Base-by-base conservation (phyloP, 495 filamentous ascomycete species). In the Tuber indicum region DNA sequence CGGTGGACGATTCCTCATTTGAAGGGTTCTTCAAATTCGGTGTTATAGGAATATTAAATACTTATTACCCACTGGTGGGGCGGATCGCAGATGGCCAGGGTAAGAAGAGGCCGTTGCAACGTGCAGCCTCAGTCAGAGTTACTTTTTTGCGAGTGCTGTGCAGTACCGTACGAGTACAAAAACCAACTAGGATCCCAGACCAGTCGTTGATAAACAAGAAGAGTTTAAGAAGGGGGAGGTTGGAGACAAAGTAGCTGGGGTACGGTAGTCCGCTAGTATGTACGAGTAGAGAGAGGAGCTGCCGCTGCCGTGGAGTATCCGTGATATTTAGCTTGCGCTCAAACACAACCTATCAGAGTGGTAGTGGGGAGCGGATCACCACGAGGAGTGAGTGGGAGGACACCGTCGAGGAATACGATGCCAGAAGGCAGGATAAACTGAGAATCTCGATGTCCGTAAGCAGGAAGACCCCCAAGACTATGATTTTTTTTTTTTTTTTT, bases 1-100 rank as follows among this genome's bases (percentile, higher is more conserved):
- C 44, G 69, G 78, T 71, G 80, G 80, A 77, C 71, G 78, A 71
- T 82, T 81, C 75, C 81, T 82, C 81, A 82, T 82, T 81, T 76
- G 78, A 81, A 76, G 70, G 49, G 42, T 74, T 79, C 77, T 75
- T 77, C 75, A 47, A 41, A 72, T 44, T 75, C 58, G 58, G 69
- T 70, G 76, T 74, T 76, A 79, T 62, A 32, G 32, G 74, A 76
- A 79, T 74, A 80, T 70, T 44, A 76, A 43, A 78, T 44, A 72
- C 39, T 71, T 79, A 78, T 69, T 79, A 75, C 72, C 71, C 52
- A 75, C 72, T 79, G 70, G 72, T 70, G 76, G 52, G 75, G 72
- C 69, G 66, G 58, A 66, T 42, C 66, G 52, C 32, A 69, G 41
- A 41, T 47, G 72, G 66, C 72, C 73, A 12, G 73, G 76, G 78